Conservation (phyloP, 257 asterid species). For the Vinca minor region DNA sequence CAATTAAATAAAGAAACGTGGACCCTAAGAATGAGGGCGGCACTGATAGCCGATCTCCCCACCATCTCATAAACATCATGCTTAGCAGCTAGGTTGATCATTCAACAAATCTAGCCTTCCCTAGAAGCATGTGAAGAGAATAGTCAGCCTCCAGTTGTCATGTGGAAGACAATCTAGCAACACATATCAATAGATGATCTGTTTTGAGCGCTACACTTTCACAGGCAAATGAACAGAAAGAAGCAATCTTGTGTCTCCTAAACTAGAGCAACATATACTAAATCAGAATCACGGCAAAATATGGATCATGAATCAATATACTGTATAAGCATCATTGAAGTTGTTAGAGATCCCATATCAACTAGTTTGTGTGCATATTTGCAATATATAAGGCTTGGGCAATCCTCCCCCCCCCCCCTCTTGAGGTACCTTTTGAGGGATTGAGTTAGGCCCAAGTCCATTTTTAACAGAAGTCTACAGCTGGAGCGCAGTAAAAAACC, state of each 20-base stretch:
- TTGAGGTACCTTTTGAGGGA: too few species aligned
- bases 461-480: too few species aligned
- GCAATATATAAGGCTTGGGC: too few species aligned
- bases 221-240: not conserved
- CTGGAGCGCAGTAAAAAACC: not conserved
- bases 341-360: too few species aligned
- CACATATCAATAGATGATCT: not conserved
- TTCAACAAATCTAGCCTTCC: not conserved
- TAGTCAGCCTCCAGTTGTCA: not conserved
- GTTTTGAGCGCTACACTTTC: not conserved
- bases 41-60: not conserved
- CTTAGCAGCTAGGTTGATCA: not conserved
- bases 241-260: not conserved
- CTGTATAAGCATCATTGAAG: not conserved
- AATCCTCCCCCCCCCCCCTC: too few species aligned
- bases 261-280: not conserved
- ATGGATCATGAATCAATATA: not conserved
- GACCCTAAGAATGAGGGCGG: not conserved
- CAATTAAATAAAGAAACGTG: not conserved
- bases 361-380: too few species aligned
- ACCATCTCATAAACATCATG: not conserved
- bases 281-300: not conserved
- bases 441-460: too few species aligned
- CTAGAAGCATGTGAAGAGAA: not conserved
- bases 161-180: not conserved